phyloP scores from a whole-genome alignment of 2,329 filamentous ascomycete genomes.

The Domatiomyces globalis region DNA sequence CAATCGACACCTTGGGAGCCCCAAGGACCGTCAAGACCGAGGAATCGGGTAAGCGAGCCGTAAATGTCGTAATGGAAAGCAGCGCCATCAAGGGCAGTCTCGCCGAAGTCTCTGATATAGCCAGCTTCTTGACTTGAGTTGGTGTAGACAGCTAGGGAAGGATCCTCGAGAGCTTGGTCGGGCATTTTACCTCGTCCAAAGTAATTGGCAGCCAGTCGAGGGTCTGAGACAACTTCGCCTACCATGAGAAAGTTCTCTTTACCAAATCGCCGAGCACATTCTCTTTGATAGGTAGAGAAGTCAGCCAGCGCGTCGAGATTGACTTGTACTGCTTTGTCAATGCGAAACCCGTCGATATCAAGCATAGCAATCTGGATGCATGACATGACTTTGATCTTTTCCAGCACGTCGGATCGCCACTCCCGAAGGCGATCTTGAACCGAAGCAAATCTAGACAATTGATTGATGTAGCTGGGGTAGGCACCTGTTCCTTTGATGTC shows the following conservation, averaged over 20 bases:
- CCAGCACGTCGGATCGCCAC: slow-evolving; percentile 37
- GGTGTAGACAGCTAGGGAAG: slow-evolving; percentile 25
- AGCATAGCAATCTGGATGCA: slow-evolving; percentile 40
- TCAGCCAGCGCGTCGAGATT: slow-evolving; percentile 38
- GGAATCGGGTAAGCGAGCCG: slow-evolving; percentile 36
- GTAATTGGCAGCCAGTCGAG: slow-evolving; percentile 38
- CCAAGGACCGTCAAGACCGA: slow-evolving; percentile 31
- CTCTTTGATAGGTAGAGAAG: slow-evolving; percentile 35
- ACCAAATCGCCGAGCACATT: slow-evolving; percentile 33
- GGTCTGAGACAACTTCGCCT: slow-evolving; percentile 41
- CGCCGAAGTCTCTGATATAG: slow-evolving; percentile 33
- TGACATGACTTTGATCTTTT: slow-evolving; percentile 40
- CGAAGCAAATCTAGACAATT: slow-evolving; percentile 42
- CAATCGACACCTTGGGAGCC: slow-evolving; percentile 25
- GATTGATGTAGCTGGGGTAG: slow-evolving; percentile 39
- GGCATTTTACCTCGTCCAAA: slow-evolving; percentile 39
- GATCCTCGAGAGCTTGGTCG: slow-evolving; percentile 27
- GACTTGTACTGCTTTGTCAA: slow-evolving; percentile 41
- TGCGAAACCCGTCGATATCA: slow-evolving; percentile 42
- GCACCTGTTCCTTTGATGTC: slow-evolving; percentile 41
- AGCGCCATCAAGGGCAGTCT: slow-evolving; percentile 36
- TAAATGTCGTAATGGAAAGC: slow-evolving; percentile 44
- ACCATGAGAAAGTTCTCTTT: slow-evolving; percentile 44
- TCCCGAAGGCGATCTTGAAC: slow-evolving; percentile 45
- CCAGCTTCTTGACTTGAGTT: slow-evolving; percentile 13